Conservation (phyloP, 1,284 basidiomycete genomes). For the Rhodofomes roseus region DNA sequence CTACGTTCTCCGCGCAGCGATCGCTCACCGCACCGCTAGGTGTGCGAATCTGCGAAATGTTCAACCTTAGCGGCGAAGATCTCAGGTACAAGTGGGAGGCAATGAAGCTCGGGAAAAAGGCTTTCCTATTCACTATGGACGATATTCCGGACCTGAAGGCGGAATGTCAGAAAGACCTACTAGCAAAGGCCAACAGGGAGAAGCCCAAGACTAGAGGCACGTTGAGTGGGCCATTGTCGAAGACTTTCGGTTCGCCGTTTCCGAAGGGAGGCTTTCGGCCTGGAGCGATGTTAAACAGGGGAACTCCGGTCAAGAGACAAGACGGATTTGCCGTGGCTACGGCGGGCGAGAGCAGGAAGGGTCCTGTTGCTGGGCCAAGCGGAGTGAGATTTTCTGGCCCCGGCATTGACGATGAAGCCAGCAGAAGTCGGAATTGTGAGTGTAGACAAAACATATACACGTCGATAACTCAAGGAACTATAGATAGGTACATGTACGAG, state of each 20-base stretch:
- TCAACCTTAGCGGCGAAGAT: conserved; percentile 49
- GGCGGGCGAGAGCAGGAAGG: conserved; percentile 27
- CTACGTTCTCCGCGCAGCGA: background rate
- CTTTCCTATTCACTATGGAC: conserved; percentile 44
- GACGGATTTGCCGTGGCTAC: conserved; percentile 14
- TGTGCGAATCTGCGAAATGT: conserved; percentile 60
- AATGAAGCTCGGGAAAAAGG: conserved; percentile 36
- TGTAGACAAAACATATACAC: conserved; percentile 3
- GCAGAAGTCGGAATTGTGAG: conserved; percentile 55
- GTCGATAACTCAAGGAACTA: background rate
- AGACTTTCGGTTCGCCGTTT: conserved; percentile 10
- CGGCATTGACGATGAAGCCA: conserved; percentile 36
- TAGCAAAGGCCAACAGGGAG: conserved; percentile 35
- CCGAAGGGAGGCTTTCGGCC: conserved; percentile 20
- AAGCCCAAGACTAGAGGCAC: conserved; percentile 30
- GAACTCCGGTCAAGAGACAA: conserved; percentile 9
- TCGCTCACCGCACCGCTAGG: conserved; percentile 38
- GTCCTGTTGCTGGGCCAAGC: conserved; percentile 33
- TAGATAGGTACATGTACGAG: conserved; percentile 93
- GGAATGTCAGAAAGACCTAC: conserved; percentile 50
- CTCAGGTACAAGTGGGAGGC: conserved; percentile 76
- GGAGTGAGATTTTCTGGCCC: conserved; percentile 46
- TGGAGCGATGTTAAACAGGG: conserved; percentile 17
- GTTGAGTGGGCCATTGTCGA: conserved; percentile 16
- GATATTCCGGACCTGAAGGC: conserved; percentile 51